Evolutionary conservation across 768 basidiomycete genomes (phyloP).

Genomic region (Mycena vulgaris): DNA sequence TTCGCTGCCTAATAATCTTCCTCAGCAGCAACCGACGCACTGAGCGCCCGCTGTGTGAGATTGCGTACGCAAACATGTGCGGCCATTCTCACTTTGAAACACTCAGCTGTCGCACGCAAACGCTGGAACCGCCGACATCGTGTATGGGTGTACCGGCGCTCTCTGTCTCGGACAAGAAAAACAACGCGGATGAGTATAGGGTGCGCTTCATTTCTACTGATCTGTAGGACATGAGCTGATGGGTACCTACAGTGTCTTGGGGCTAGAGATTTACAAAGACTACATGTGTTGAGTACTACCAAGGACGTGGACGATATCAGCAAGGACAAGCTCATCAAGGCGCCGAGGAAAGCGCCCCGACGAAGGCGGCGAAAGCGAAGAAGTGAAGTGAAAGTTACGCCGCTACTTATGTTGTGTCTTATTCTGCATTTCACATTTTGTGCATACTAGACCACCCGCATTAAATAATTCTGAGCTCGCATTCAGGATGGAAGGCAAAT

Average conservation of each 20-base stretch:
- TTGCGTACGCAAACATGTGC: not conserved
- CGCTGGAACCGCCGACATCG: constrained; percentile 21
- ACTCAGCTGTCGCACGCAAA: constrained; percentile 31
- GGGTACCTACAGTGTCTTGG: constrained; percentile 25
- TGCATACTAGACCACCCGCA: too few relatives aligned
- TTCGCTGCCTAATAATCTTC: too few relatives aligned
- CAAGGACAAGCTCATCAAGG: constrained; percentile 74
- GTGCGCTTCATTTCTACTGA: not conserved
- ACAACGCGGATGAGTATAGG: constrained; percentile 32
- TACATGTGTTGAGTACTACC: constrained; percentile 36
- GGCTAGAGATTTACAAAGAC: constrained; percentile 24
- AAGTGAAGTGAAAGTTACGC: too few relatives aligned
- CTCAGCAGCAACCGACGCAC: too few relatives aligned
- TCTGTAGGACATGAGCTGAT: not conserved
- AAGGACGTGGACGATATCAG: constrained; percentile 57
- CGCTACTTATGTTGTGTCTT: too few relatives aligned
- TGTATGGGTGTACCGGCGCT: constrained; percentile 28
- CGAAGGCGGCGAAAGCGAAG: constrained; percentile 43
- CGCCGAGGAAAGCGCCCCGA: constrained; percentile 59
- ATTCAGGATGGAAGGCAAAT: too few relatives aligned
- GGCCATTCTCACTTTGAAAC: not conserved
- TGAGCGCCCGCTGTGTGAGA: too few relatives aligned
- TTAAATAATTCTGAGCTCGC: too few relatives aligned
- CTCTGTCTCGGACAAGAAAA: constrained; percentile 18
- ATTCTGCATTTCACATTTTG: too few relatives aligned